phyloP scores from a whole-genome alignment of 768 basidiomycete genomes.

The Lactarius deliciosus region DNA sequence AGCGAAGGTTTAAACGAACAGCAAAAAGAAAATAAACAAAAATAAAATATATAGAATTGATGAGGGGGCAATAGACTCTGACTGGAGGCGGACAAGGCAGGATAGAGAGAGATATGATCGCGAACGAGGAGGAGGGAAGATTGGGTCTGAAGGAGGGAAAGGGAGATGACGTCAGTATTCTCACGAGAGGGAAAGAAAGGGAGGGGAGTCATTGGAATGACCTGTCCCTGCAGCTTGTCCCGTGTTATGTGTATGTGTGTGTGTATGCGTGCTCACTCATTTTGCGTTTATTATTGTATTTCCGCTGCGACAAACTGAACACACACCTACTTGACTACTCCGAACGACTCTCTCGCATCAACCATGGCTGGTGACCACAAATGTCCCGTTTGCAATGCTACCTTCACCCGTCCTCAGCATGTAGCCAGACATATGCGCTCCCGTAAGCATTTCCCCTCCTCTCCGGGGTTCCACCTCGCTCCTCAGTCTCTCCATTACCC shows the following conservation, averaged over 20 bases:
- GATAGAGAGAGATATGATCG: not conserved
- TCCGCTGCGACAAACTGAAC: not conserved
- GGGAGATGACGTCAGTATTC: constrained; percentile 24
- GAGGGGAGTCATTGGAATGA: constrained; percentile 3
- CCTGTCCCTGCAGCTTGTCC: not conserved
- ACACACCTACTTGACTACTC: not conserved
- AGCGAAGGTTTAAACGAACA: not conserved
- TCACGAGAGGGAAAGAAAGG: constrained; percentile 8
- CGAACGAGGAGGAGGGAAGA: not conserved
- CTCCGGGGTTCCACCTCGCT: constrained; percentile 22
- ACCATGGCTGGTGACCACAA: constrained; percentile 80
- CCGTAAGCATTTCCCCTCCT: constrained; percentile 53
- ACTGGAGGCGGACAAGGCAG: not conserved
- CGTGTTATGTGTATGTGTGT: not conserved
- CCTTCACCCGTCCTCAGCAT: constrained; percentile 87
- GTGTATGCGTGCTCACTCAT: not conserved
- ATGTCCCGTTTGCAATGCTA: constrained; percentile 84
- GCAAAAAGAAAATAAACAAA: not conserved
- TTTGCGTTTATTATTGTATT: constrained; percentile 2
- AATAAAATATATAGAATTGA: not conserved
- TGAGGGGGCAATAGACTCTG: not conserved
- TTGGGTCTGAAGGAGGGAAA: not conserved
- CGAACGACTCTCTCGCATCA: not conserved
- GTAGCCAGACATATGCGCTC: constrained; percentile 89
- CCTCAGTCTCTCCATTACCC: constrained; percentile 11